Base-by-base conservation (phyloP, 768 basidiomycete species). In the Collybiopsis luxurians region DNA sequence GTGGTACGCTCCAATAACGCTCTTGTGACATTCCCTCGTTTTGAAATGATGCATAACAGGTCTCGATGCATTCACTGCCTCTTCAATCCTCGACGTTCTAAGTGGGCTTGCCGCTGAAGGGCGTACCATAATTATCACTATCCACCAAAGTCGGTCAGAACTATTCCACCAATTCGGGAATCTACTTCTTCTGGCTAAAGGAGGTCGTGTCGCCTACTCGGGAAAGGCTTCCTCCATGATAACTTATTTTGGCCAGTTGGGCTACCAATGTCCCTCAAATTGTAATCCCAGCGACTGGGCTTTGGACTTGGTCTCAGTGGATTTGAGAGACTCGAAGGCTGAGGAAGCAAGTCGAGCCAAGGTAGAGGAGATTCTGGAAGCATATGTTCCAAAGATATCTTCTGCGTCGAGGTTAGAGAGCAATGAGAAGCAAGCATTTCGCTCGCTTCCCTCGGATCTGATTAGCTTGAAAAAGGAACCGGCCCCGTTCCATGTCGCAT, bases 231-330 rank as follows among this genome's bases (percentile, higher is more conserved):
- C 67, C 2, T 73, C 73, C 42, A 84, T 83, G 60, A 81, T 86
- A 39, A 73, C 76, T 3, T 89, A 89, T 70, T 81, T 91, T 53
- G 76, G 77, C 44, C 69, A 68, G n/a, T 75, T 86, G 40, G 87
- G 83, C 0, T 77, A 78, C 53, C 74, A 77, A 1, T 91, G 89
- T 63, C 89, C 89, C 21, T 68, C 77, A 1, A 88, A 88, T 0
- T 90, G 86, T 67, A 91, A 91, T 64, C 82, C 90, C 48, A 89
- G 89, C 1, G 89, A 91, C 69, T 90, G 52, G 45, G 58, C 53
- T 39, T 31, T 59, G 23, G 58, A 59, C 27, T 28, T 59, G 23
- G 53, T 59, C n/a, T 59, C 58, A 10, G 58, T 59, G 27, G 58
- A 59, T 36, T 28, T 59, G 36, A 42, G 58, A 26, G 53, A 59